Conservation (phyloP, 2,329 filamentous ascomycete species). For the Shiraia bambusicola region DNA sequence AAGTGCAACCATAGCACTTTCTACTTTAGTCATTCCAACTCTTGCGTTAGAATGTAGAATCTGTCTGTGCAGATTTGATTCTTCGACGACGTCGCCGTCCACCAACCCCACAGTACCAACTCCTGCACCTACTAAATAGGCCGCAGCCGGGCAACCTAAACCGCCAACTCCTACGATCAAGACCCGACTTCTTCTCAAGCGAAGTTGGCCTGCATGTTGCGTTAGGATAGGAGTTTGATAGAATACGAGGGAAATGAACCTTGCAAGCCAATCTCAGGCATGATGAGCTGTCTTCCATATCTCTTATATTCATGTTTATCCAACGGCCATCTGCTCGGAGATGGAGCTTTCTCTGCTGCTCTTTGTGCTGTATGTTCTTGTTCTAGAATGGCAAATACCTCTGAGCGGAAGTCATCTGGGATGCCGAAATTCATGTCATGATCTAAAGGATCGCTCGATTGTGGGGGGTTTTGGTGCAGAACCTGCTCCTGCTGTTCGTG, state of each 20-base stretch:
- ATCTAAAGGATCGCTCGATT: constrained; percentile 28
- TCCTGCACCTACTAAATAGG: constrained; percentile 90
- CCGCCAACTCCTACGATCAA: constrained; percentile 87
- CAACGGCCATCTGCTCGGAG: constrained; percentile 63
- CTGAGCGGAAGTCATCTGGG: constrained; percentile 46
- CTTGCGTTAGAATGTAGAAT: constrained; percentile 73
- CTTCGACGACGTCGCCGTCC: constrained; percentile 85
- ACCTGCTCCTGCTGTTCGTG: constrained; percentile 29
- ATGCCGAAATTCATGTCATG: constrained; percentile 46
- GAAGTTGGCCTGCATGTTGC: constrained; percentile 68
- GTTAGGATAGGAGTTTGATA: background rate
- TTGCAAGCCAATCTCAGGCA: constrained; percentile 75
- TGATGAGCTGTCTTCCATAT: constrained; percentile 89
- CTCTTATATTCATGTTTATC: constrained; percentile 73
- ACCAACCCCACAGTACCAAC: constrained; percentile 80
- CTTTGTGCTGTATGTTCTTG: constrained; percentile 12
- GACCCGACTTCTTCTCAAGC: constrained; percentile 68
- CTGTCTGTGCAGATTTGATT: constrained; percentile 90
- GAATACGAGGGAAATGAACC: constrained; percentile 51
- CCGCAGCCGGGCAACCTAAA: constrained; percentile 84
- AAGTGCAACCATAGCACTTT: constrained; percentile 60
- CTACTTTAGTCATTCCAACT: constrained; percentile 76
- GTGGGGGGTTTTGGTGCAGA: constrained; percentile 19
- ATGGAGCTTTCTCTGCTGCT: constrained; percentile 6
- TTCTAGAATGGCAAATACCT: constrained; percentile 43